Evolutionary conservation across 345 rosid species (phyloP).

Genomic region (Citrus medica): DNA sequence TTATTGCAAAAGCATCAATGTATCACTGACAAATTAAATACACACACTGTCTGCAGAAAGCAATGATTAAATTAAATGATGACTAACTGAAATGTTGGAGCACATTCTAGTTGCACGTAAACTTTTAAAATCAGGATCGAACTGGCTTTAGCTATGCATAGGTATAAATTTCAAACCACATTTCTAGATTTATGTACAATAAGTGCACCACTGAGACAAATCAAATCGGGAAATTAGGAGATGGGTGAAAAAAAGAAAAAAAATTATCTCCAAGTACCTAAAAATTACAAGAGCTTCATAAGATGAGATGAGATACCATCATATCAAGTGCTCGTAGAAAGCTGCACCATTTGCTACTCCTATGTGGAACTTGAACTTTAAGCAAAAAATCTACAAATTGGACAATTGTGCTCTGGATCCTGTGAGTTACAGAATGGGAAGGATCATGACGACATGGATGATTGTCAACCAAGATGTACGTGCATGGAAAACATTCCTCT

Average conservation of each 20-base stretch:
- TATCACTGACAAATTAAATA: background rate
- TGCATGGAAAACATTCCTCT: conserved; percentile 62
- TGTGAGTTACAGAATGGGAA: conserved; percentile 85
- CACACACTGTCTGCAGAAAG: background rate
- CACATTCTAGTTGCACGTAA: conserved; percentile 1
- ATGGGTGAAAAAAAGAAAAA: background rate
- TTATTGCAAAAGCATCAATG: background rate
- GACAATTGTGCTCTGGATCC: conserved; percentile 67
- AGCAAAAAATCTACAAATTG: conserved; percentile 61
- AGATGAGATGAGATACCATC: conserved; percentile 45
- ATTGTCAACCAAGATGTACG: conserved; percentile 73
- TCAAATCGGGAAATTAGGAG: background rate
- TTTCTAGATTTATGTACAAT: background rate
- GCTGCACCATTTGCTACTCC: conserved; percentile 39
- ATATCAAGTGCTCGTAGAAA: conserved; percentile 51
- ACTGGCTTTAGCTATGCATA: conserved; percentile 4
- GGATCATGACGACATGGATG: conserved; percentile 94
- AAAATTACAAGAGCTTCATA: conserved; percentile 12
- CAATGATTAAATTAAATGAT: background rate
- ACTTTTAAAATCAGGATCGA: background rate
- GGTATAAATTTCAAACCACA: background rate
- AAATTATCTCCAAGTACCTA: background rate
- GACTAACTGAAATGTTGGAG: background rate
- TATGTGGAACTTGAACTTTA: conserved; percentile 37
- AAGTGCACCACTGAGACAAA: background rate